Base-by-base conservation (phyloP, 108 stramenopile species). In the Nitzschia sp. region DNA sequence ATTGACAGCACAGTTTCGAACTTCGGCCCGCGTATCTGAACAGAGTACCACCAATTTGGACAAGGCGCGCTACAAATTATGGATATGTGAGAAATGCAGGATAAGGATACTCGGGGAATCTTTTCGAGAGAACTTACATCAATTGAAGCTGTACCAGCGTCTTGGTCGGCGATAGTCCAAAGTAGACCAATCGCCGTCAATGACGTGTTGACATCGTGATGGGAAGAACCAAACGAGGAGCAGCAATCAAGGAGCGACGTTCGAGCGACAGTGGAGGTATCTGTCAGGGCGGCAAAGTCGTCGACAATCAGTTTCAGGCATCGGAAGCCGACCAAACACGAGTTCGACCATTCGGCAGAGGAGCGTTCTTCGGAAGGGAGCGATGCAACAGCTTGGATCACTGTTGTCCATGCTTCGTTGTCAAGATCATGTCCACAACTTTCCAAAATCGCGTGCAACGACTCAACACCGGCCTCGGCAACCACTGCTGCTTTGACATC, bases 1-100 rank as follows among this genome's bases (percentile, higher is more conserved):
- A 63, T 97, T 97, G 26, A 97, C 91, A 8, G 94, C 79, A 66
- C 94, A 95, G 71, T 97, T 97, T 57, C 96, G 69, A 58, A 95
- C 78, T 72, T 94, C 90, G 1, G 86, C 60, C 53, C 93, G 68
- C 38, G 53, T 55, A 58, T 94, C 90, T 15, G 81, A 52, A 17
- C 90, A 80, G 22, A 94, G 71, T 15, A 63, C 53, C 5, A 88
- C 85, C 54, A 94, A 48, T 58, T 90, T 94, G 29, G 87, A 80
- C 44, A 94, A 56, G 23, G 90, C 88, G 58, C 55, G 66, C 75
- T 76, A 44, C 17, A 23, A 45, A n/a, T n/a, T n/a, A n/a, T n/a
- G n/a, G n/a, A 8, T 13, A 50, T 16, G 6, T 56, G 71, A 27
- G n/a, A 69, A 54, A 52, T 29, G 28, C 32, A 6, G 2, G 17